Percentiles rank a stretch among this genome's conserved stretches.
Conservation (phyloP, 2,329 filamentous ascomycete genomes). For the Alternaria infectoria region DNA sequence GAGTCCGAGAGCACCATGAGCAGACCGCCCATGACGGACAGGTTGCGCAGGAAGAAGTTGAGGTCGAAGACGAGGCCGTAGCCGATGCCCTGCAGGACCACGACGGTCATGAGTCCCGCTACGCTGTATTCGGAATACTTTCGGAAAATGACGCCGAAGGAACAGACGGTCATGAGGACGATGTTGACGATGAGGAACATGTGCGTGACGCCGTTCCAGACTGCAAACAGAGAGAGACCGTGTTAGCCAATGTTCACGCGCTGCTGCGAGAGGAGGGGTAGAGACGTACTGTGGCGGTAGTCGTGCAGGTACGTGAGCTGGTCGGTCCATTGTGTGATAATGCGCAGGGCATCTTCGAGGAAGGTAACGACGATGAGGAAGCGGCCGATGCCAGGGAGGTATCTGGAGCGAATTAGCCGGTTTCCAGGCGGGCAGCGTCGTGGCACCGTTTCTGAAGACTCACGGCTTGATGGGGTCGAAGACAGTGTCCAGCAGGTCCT, state of each 20-base stretch:
- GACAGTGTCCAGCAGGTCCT: constrained; percentile 85
- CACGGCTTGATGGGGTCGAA: constrained; percentile 96
- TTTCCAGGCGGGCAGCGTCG: neutral
- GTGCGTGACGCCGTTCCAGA: constrained; percentile 87
- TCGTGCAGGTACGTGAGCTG: constrained; percentile 92
- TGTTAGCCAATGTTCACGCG: constrained; percentile 25
- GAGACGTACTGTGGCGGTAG: constrained; percentile 80
- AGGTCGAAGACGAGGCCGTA: constrained; percentile 98
- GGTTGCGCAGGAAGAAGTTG: constrained; percentile 99
- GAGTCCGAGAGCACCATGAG: constrained; percentile 98
- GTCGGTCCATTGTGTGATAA: constrained; percentile 96
- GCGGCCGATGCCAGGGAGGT: constrained; percentile 91
- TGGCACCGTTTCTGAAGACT: constrained; percentile 49
- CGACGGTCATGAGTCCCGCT: constrained; percentile 84
- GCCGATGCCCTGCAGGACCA: constrained; percentile 90
- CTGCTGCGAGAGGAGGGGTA: neutral
- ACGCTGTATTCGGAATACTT: constrained; percentile 95
- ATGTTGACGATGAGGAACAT: constrained; percentile 92
- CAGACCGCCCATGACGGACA: constrained; percentile 95
- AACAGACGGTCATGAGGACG: constrained; percentile 82
- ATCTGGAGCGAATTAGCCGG: constrained; percentile 61
- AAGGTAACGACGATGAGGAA: constrained; percentile 99
- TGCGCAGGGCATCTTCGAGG: constrained; percentile 92
- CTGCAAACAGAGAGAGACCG: constrained; percentile 54
- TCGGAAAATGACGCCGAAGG: constrained; percentile 84